Evolutionary conservation across 495 filamentous ascomycete species (phyloP).

Genomic region (Massariosphaeria phaeospora): DNA sequence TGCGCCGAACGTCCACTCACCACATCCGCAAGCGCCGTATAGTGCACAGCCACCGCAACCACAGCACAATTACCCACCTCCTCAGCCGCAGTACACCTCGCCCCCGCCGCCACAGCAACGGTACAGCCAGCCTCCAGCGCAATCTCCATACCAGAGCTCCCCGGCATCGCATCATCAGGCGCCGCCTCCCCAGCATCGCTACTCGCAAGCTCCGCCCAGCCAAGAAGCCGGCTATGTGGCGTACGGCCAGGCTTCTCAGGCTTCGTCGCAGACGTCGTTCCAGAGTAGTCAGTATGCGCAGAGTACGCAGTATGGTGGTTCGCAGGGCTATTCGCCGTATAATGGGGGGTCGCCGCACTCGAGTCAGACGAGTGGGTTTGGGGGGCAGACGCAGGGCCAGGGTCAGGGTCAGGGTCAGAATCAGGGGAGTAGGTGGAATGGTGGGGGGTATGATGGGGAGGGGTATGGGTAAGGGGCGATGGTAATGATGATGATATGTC

Average conservation of each 20-base stretch:
- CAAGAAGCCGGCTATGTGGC: not conserved
- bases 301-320: constrained; percentile 1
- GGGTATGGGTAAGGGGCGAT: not conserved
- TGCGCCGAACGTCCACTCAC: too few relatives aligned
- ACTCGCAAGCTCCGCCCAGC: not conserved
- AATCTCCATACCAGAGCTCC: not conserved
- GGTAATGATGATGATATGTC: not conserved
- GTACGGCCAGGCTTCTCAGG: not conserved
- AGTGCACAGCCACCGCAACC: not conserved
- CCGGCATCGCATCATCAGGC: not conserved
- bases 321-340: not conserved
- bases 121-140: not conserved
- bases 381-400: not conserved
- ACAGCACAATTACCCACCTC: not conserved
- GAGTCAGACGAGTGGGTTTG: not conserved
- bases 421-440: not conserved
- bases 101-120: not conserved
- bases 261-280: not conserved
- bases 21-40: not conserved
- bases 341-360: not conserved
- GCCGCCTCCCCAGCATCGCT: not conserved
- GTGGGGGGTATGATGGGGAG: not conserved
- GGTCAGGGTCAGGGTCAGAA: not conserved
- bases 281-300: not conserved
- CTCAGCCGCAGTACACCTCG: not conserved